Percentiles rank a stretch among this genome's conserved stretches.
Conservation (phyloP, 1,284 basidiomycete genomes). For the Cryptococcus sp. region DNA sequence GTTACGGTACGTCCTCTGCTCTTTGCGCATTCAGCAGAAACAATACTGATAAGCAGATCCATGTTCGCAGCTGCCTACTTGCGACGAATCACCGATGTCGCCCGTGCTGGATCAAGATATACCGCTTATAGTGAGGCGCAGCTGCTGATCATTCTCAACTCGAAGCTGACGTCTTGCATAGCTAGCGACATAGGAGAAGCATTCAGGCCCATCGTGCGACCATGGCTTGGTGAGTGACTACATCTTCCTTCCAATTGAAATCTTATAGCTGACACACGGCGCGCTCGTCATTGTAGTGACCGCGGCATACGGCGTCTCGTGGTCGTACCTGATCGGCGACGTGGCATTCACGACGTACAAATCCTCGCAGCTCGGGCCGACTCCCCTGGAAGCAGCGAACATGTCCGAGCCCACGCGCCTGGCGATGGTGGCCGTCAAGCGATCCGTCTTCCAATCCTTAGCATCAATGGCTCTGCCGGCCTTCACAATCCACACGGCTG, state of each 20-base stretch:
- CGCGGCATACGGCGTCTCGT: constrained; percentile 78
- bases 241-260: too few species aligned
- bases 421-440: constrained; percentile 70
- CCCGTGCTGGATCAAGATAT: constrained; percentile 73
- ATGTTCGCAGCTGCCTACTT: constrained; percentile 71
- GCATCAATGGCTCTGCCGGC: constrained; percentile 70
- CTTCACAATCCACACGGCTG: constrained; percentile 82
- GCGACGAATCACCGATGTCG: constrained; percentile 73
- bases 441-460: constrained; percentile 82
- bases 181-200: constrained; percentile 89
- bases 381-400: constrained; percentile 69
- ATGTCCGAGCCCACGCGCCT: constrained; percentile 75
- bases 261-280: too few species aligned
- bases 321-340: constrained; percentile 74
- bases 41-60: constrained; percentile 4
- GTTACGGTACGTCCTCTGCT: constrained; percentile 43
- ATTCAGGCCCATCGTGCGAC: constrained; percentile 82
- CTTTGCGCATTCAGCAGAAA: not conserved
- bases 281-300: constrained; percentile 29
- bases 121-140: constrained; percentile 69
- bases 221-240: constrained; percentile 60
- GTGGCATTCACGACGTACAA: constrained; percentile 92
- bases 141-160: not conserved
- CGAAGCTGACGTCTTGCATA: constrained; percentile 54
- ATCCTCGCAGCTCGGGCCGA: constrained; percentile 70